These are phyloP conservation scores for Penicillium sp. DNA, from an alignment of 2,329 filamentous ascomycete genomes.

Conservation along the genomic window DNA sequence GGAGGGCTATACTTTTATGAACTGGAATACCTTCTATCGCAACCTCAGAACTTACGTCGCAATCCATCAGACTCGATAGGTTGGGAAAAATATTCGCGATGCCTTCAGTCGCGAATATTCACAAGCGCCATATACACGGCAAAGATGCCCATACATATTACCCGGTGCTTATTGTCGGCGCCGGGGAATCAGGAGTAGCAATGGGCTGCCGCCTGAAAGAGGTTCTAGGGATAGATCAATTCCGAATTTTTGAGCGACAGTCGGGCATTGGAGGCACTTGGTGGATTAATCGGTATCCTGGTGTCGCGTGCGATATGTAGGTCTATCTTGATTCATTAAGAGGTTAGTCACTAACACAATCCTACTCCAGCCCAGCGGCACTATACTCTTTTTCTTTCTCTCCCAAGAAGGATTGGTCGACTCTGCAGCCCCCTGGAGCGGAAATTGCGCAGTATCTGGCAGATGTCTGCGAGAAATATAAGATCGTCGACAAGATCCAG, in stretches of 20 bases:
- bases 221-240: constrained; percentile 58
- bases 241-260: constrained; percentile 61
- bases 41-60: too few relatives aligned
- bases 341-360: background rate
- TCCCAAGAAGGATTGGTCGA: constrained; percentile 54
- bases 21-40: too few relatives aligned
- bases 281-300: constrained; percentile 63
- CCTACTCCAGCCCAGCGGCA: constrained; percentile 47
- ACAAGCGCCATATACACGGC: constrained; percentile 40
- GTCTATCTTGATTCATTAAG: background rate
- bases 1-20: too few relatives aligned
- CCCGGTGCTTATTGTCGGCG: constrained; percentile 59
- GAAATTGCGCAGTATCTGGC: constrained; percentile 56
- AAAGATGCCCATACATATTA: constrained; percentile 46
- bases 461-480: constrained; percentile 53
- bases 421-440: constrained; percentile 48
- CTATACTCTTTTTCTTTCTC: constrained; percentile 60
- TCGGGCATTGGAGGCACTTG: constrained; percentile 63
- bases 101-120: constrained; percentile 36
- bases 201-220: constrained; percentile 60
- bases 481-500: constrained; percentile 58
- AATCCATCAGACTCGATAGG: too few relatives aligned
- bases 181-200: constrained; percentile 62
- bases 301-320: constrained; percentile 57
- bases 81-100: constrained; percentile 11